phyloP scores from a whole-genome alignment of 768 basidiomycete species.

The Lyophyllum atratum region DNA sequence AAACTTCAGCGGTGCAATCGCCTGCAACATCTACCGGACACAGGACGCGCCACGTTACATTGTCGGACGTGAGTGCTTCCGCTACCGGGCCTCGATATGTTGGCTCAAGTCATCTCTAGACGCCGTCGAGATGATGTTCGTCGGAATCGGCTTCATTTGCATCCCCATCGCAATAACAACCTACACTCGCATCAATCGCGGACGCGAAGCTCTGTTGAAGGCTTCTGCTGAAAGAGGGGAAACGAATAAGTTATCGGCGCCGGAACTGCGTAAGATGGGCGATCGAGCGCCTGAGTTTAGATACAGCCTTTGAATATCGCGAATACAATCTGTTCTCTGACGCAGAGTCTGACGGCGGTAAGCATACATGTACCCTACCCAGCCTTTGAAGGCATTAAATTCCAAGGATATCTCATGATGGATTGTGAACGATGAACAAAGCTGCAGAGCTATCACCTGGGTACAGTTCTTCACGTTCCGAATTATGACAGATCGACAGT shows the following conservation, averaged over 20 bases:
- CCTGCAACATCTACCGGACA: slow-evolving; percentile 61
- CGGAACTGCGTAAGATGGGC: slow-evolving; percentile 47
- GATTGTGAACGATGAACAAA: no score
- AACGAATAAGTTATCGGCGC: slow-evolving; percentile 31
- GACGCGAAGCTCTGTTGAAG: slow-evolving; percentile 42
- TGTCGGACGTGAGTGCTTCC: slow-evolving; percentile 57
- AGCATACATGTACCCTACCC: no score
- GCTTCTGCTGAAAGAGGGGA: slow-evolving; percentile 30
- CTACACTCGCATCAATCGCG: slow-evolving; percentile 58
- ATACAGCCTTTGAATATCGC: slow-evolving; percentile 48
- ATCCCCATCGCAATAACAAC: slow-evolving; percentile 47
- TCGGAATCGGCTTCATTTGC: slow-evolving; percentile 61
- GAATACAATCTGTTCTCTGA: no score
- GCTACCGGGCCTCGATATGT: no score
- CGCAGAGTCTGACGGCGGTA: no score
- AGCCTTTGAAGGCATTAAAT: no score
- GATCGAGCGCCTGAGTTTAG: slow-evolving; percentile 66
- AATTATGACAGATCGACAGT: no score
- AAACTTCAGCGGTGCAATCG: slow-evolving; percentile 65
- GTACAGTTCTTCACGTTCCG: no score
- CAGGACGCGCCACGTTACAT: slow-evolving; percentile 62
- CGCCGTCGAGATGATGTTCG: slow-evolving; percentile 65
- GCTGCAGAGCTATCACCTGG: no score
- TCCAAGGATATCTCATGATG: no score
- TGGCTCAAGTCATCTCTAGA: slow-evolving; percentile 34